A percentile compares a stretch with the other conserved stretches of the same genome.
These are phyloP conservation scores for Phytophthora citrophthora DNA, from an alignment of 352 stramenopile genomes.

Conservation along the genomic window DNA sequence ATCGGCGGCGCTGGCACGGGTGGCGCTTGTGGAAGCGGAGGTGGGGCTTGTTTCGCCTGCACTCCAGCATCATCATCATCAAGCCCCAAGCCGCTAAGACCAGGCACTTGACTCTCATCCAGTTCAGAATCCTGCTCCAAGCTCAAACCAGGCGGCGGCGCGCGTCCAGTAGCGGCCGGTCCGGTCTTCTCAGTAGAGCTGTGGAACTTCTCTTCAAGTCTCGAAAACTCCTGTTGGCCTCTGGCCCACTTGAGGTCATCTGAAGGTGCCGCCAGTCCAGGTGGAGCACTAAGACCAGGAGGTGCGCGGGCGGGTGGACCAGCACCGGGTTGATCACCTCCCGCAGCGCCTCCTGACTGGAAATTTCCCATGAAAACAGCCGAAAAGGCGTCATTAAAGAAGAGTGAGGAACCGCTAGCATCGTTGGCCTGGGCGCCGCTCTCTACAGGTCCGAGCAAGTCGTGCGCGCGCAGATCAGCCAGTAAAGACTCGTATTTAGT, in stretches of 20 bases:
- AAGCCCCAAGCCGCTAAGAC: conserved; percentile 66
- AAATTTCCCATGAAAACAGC: conserved; percentile 87
- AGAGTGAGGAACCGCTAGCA: conserved; percentile 60
- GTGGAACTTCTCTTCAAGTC: conserved; percentile 62
- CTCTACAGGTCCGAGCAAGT: conserved; percentile 79
- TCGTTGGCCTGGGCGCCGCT: conserved; percentile 26
- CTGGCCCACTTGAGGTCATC: conserved; percentile 85
- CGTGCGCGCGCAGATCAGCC: conserved; percentile 83
- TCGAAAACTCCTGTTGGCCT: conserved; percentile 76
- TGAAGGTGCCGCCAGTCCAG: conserved; percentile 56
- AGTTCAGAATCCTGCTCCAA: conserved; percentile 56
- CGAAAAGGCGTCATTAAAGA: conserved; percentile 88
- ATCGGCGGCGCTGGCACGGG: conserved; percentile 32
- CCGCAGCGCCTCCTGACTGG: conserved; percentile 35
- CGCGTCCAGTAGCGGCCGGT: conserved; percentile 1
- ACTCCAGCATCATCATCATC: conserved; percentile 66
- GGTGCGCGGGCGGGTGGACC: conserved; percentile 34
- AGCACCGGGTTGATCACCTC: conserved; percentile 16
- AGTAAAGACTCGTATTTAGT: conserved; percentile 89
- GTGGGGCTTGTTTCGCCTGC: conserved; percentile 17
- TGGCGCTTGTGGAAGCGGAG: conserved; percentile 36
- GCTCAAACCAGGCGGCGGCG: conserved; percentile 22
- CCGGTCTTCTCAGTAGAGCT: conserved; percentile 6
- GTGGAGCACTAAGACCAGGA: conserved; percentile 64
- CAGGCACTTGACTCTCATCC: conserved; percentile 74